Conservation (phyloP, 1,139 yeast genomes). For the Candida neerlandica region DNA sequence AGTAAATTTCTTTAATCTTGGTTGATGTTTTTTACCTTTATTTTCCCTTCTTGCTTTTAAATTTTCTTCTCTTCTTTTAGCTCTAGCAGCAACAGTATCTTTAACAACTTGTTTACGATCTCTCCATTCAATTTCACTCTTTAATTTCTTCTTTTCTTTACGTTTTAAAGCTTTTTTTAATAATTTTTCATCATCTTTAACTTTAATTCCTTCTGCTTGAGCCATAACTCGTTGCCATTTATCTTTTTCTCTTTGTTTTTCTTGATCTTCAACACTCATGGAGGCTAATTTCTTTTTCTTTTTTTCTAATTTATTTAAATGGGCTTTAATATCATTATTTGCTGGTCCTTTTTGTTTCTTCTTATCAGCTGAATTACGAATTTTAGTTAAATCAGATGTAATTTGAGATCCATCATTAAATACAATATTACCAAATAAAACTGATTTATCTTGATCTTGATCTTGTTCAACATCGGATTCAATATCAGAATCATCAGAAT, state of each 20-base stretch:
- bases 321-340: slow-evolving; percentile 81
- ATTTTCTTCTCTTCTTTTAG: slow-evolving; percentile 87
- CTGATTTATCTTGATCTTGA: slow-evolving; percentile 35
- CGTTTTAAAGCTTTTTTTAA: slow-evolving; percentile 83
- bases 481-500: slow-evolving; percentile 20
- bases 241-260: slow-evolving; percentile 64
- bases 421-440: slow-evolving; percentile 79
- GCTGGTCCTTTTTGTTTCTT: slow-evolving; percentile 80
- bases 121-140: slow-evolving; percentile 83
- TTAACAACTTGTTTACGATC: slow-evolving; percentile 81
- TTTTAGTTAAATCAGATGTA: slow-evolving; percentile 70
- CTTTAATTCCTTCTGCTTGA: slow-evolving; percentile 85
- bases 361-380: slow-evolving; percentile 54
- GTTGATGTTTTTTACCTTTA: slow-evolving; percentile 74
- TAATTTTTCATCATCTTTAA: slow-evolving; percentile 87
- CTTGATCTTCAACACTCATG: slow-evolving; percentile 66
- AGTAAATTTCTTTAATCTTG: slow-evolving; percentile 68
- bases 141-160: slow-evolving; percentile 77
- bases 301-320: slow-evolving; percentile 71
- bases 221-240: slow-evolving; percentile 85
- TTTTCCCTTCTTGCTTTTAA: slow-evolving; percentile 78
- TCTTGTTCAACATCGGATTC: slow-evolving; percentile 39
- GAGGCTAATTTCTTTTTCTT: slow-evolving; percentile 66
- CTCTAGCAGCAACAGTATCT: slow-evolving; percentile 72
- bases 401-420: slow-evolving; percentile 82